A percentile compares a stretch with the other conserved stretches of the same genome.
These are phyloP conservation scores for Wickerhamiella infanticola DNA, from an alignment of 1,139 yeast genomes.

Conservation along the genomic window DNA sequence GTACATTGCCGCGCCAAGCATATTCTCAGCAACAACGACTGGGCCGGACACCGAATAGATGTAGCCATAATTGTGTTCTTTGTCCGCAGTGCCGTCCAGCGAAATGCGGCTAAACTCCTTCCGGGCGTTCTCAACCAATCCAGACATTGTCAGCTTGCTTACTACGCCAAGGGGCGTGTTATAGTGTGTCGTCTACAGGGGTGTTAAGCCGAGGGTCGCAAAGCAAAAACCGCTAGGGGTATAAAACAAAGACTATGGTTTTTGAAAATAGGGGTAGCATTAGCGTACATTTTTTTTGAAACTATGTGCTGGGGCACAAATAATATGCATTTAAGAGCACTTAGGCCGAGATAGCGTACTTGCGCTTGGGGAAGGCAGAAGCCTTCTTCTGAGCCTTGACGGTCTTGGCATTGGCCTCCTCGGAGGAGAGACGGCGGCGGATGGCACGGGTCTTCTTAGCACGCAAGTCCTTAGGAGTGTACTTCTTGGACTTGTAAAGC, in stretches of 20 bases:
- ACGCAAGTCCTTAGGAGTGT: slow-evolving; percentile 97
- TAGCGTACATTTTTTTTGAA: neutral
- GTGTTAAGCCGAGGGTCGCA: too few relatives aligned
- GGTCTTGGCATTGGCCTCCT: slow-evolving; percentile 71
- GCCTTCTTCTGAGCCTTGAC: slow-evolving; percentile 83
- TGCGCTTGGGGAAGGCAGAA: slow-evolving; percentile 96
- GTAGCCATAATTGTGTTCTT: slow-evolving; percentile 53
- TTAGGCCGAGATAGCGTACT: slow-evolving; percentile 97
- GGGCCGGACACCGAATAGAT: slow-evolving; percentile 96
- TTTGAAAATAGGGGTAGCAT: neutral
- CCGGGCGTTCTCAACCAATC: slow-evolving; percentile 94
- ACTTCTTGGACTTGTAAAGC: slow-evolving; percentile 87
- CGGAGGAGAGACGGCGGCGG: slow-evolving; percentile 89
- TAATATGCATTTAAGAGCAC: slow-evolving; percentile 1
- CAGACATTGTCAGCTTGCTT: slow-evolving; percentile 38
- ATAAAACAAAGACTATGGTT: too few relatives aligned
- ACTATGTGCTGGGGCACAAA: slow-evolving; percentile 1
- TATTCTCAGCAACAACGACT: slow-evolving; percentile 90
- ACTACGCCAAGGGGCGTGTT: neutral
- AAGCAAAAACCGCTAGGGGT: too few relatives aligned
- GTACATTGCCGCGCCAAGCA: slow-evolving; percentile 99
- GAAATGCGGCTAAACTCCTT: slow-evolving; percentile 80
- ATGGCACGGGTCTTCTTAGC: slow-evolving; percentile 99
- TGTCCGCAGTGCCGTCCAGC: slow-evolving; percentile 53
- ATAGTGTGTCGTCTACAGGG: too few relatives aligned